These are phyloP conservation scores for Monotropa hypopitys DNA, from an alignment of 179 eudicot species.

Conservation along the genomic window DNA sequence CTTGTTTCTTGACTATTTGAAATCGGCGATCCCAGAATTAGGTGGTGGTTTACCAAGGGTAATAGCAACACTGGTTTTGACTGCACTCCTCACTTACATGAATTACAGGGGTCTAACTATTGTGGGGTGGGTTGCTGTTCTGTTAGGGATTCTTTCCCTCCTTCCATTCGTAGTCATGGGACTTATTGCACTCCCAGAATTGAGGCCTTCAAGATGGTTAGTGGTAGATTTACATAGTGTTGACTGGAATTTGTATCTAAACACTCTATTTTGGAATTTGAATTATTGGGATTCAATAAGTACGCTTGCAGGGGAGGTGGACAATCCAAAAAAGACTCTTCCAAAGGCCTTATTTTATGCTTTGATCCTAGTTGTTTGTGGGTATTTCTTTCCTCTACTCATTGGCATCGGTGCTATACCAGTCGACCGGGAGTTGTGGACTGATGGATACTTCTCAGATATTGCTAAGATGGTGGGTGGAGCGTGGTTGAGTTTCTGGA, in stretches of 20 bases:
- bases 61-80: conserved; percentile 11
- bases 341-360: conserved; percentile 17
- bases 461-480: conserved; percentile 18
- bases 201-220: conserved; percentile 18
- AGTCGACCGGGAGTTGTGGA: conserved; percentile 16
- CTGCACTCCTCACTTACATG: conserved; percentile 14
- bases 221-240: conserved; percentile 11
- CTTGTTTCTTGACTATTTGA: conserved; percentile 16
- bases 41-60: conserved; percentile 12
- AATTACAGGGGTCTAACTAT: conserved; percentile 17
- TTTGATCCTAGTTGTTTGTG: conserved; percentile 11
- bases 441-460: conserved; percentile 18
- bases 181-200: conserved; percentile 13
- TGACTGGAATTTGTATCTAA: conserved; percentile 17
- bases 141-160: conserved; percentile 12
- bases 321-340: conserved; percentile 11
- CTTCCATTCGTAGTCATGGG: conserved; percentile 16
- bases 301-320: conserved; percentile 16
- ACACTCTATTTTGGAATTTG: conserved; percentile 19
- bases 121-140: conserved; percentile 16
- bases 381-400: conserved; percentile 15
- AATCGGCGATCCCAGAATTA: conserved; percentile 14
- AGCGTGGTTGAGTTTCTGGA: conserved; percentile 14
- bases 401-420: conserved; percentile 15
- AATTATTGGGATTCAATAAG: conserved; percentile 21